Percentiles rank a stretch among this genome's conserved stretches.
Conservation (phyloP, 208 protist species). For the Trichomonas gallinae region DNA sequence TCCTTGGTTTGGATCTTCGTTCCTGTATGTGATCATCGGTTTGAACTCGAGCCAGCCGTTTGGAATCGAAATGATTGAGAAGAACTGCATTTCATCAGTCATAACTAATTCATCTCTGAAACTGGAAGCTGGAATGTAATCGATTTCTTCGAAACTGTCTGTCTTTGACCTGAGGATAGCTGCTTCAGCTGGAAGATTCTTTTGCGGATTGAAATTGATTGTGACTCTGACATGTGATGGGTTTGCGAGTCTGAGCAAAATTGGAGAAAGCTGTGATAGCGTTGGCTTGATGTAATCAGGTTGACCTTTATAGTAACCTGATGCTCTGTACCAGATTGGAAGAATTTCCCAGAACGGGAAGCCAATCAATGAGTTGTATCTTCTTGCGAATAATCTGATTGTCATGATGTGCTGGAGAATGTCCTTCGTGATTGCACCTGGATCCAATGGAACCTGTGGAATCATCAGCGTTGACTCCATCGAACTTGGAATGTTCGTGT, state of each 20-base stretch:
- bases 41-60: background rate
- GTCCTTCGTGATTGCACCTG: background rate
- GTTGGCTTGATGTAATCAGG: background rate
- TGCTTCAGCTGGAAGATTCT: background rate
- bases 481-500: background rate
- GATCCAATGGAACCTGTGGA: background rate
- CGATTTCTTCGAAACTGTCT: background rate
- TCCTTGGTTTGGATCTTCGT: background rate
- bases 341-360: conserved; percentile 3
- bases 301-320: background rate
- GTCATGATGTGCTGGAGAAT: background rate
- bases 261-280: background rate
- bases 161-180: background rate
- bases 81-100: background rate
- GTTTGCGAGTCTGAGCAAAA: background rate
- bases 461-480: background rate
- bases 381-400: background rate
- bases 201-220: background rate
- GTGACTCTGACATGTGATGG: background rate
- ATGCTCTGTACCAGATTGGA: background rate
- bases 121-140: background rate
- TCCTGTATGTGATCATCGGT: background rate
- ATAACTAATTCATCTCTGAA: background rate
- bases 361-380: background rate
- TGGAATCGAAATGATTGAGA: background rate